Conservation (phyloP, 2,329 filamentous ascomycete species). For the Fusarium tuaranense region DNA sequence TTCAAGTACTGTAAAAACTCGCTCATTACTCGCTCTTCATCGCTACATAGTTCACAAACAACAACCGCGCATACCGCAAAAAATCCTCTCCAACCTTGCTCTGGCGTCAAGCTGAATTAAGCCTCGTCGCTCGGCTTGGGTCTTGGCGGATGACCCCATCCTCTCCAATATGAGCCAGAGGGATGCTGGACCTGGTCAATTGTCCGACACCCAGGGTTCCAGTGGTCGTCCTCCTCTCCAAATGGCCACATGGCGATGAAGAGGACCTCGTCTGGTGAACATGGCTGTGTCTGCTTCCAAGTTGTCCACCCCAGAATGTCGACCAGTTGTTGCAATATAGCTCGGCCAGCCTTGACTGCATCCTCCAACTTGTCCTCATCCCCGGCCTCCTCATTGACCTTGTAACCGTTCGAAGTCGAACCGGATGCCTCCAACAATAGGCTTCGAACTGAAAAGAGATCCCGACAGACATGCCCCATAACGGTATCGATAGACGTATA, state of each 20-base stretch:
- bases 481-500: slow-evolving; percentile 56
- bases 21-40: neutral
- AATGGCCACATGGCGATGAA: slow-evolving; percentile 74
- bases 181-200: slow-evolving; percentile 38
- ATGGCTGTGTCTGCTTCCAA: slow-evolving; percentile 69
- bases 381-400: slow-evolving; percentile 2
- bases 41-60: neutral
- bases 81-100: neutral
- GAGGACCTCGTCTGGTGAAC: slow-evolving; percentile 66
- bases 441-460: slow-evolving; percentile 42
- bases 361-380: slow-evolving; percentile 16
- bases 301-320: slow-evolving; percentile 67
- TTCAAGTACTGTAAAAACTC: neutral
- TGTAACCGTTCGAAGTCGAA: slow-evolving; percentile 8
- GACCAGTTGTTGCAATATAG: slow-evolving; percentile 51
- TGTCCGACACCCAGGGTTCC: slow-evolving; percentile 48
- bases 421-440: slow-evolving; percentile 33
- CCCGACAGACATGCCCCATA: slow-evolving; percentile 53
- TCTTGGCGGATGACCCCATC: neutral
- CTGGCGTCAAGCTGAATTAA: neutral
- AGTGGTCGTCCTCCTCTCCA: slow-evolving; percentile 66
- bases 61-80: neutral
- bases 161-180: slow-evolving; percentile 41
- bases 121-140: neutral
- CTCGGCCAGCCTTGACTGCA: slow-evolving; percentile 32